A percentile compares a stretch with the other conserved stretches of the same genome.
These are phyloP conservation scores for Piper betle DNA, from an alignment of 164 flowering plant genomes.

Conservation along the genomic window DNA sequence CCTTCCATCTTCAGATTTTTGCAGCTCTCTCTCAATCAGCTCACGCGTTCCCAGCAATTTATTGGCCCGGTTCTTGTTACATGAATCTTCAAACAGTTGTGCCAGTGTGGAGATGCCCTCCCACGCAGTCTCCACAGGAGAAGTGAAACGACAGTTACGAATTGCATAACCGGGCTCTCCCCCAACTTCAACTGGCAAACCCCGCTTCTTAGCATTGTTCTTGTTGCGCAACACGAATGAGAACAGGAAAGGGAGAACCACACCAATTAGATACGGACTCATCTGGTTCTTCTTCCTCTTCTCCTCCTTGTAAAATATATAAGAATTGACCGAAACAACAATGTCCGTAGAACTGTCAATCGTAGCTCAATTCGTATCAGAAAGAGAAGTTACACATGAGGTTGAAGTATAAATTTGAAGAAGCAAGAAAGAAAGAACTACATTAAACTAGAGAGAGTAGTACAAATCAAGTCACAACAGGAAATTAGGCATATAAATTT, in stretches of 20 bases:
- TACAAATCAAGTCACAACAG: too few relatives aligned
- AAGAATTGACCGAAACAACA: background rate
- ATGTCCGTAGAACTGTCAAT: too few relatives aligned
- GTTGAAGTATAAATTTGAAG: too few relatives aligned
- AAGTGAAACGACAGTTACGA: constrained; percentile 36
- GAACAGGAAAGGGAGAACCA: constrained; percentile 55
- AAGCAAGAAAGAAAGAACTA: too few relatives aligned
- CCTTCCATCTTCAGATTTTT: constrained; percentile 50
- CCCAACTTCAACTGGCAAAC: constrained; percentile 71
- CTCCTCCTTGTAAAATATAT: too few relatives aligned
- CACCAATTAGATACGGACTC: constrained; percentile 61
- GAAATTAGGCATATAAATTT: too few relatives aligned
- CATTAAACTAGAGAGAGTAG: too few relatives aligned
- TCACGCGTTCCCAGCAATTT: constrained; percentile 62
- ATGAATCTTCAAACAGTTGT: constrained; percentile 70
- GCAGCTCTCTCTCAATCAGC: constrained; percentile 50
- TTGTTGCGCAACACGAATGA: constrained; percentile 42
- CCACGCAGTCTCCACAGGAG: constrained; percentile 62
- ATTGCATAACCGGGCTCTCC: constrained; percentile 81
- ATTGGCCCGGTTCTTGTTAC: constrained; percentile 32
- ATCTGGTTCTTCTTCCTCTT: constrained; percentile 17
- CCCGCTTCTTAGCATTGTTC: constrained; percentile 49
- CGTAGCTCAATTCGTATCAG: too few relatives aligned
- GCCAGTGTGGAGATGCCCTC: constrained; percentile 80
- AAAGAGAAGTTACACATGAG: too few relatives aligned